phyloP scores from a whole-genome alignment of 257 asterid genomes.

The Ilex asprella region DNA sequence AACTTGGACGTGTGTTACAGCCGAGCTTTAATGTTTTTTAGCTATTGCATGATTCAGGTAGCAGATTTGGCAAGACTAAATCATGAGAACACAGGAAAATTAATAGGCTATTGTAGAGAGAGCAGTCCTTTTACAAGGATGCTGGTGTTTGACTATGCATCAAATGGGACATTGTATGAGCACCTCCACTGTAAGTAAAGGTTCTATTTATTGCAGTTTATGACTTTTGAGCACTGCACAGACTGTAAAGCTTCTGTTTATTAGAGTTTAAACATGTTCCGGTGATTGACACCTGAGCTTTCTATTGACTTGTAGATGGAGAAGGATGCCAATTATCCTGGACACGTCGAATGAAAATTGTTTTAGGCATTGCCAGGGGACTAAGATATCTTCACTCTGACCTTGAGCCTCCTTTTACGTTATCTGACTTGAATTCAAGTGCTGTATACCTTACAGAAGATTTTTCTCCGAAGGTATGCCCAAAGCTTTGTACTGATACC shows the following conservation, averaged over 20 bases:
- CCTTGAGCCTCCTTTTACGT: conserved; percentile 68
- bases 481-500: neutral
- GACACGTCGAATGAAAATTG: conserved; percentile 70
- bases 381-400: conserved; percentile 69
- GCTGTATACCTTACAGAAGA: conserved; percentile 89
- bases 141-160: conserved; percentile 91
- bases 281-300: conserved; percentile 9
- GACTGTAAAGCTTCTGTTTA: neutral
- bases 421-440: conserved; percentile 71
- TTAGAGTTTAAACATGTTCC: conserved; percentile 7
- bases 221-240: neutral
- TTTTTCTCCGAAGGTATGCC: conserved; percentile 83
- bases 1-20: no score
- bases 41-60: conserved; percentile 38
- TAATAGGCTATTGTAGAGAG: conserved; percentile 79
- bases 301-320: conserved; percentile 45
- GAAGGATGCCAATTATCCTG: conserved; percentile 86
- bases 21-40: neutral
- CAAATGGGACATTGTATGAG: conserved; percentile 83
- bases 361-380: conserved; percentile 72
- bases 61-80: conserved; percentile 81
- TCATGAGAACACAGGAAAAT: conserved; percentile 75
- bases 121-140: conserved; percentile 67
- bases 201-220: neutral
- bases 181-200: conserved; percentile 71